These are phyloP conservation scores for Botrytis aclada DNA, from an alignment of 2,329 filamentous ascomycete species.

Conservation along the genomic window DNA sequence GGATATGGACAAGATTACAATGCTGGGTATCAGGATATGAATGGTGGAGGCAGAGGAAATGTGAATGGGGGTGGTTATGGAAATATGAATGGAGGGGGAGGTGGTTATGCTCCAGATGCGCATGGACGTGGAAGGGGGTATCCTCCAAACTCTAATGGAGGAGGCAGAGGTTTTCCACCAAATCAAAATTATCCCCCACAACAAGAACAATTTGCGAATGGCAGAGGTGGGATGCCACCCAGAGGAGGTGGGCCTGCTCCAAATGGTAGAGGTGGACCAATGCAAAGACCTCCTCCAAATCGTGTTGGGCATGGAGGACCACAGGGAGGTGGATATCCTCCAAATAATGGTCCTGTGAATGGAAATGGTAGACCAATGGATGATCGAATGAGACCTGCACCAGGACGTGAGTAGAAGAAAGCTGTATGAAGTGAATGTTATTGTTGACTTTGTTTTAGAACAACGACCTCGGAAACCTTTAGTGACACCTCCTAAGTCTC, in stretches of 20 bases:
- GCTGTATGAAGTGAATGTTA: background rate
- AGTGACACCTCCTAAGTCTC: slow-evolving; percentile 40
- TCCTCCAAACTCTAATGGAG: slow-evolving; percentile 18
- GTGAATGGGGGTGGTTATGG: slow-evolving; percentile 25
- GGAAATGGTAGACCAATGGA: slow-evolving; percentile 28
- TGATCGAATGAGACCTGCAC: slow-evolving; percentile 18
- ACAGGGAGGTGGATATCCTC: slow-evolving; percentile 32
- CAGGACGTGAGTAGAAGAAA: slow-evolving; percentile 23
- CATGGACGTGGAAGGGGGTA: slow-evolving; percentile 31
- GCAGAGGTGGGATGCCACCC: slow-evolving; percentile 29
- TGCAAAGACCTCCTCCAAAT: slow-evolving; percentile 32
- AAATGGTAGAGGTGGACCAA: slow-evolving; percentile 30
- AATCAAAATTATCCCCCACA: slow-evolving; percentile 33
- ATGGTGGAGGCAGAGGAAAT: slow-evolving; percentile 31
- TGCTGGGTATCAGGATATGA: slow-evolving; percentile 32
- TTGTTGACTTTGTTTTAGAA: slow-evolving; percentile 21
- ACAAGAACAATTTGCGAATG: slow-evolving; percentile 34
- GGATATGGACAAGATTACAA: slow-evolving; percentile 33
- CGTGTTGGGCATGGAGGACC: slow-evolving; percentile 31
- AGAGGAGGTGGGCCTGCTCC: slow-evolving; percentile 25
- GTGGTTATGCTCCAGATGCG: slow-evolving; percentile 30
- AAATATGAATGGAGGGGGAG: slow-evolving; percentile 24
- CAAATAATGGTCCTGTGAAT: slow-evolving; percentile 10
- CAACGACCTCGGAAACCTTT: slow-evolving; percentile 29
- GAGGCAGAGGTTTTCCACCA: slow-evolving; percentile 29